These are phyloP conservation scores for Xylaria curta DNA, from an alignment of 495 filamentous ascomycete species.

Conservation along the genomic window DNA sequence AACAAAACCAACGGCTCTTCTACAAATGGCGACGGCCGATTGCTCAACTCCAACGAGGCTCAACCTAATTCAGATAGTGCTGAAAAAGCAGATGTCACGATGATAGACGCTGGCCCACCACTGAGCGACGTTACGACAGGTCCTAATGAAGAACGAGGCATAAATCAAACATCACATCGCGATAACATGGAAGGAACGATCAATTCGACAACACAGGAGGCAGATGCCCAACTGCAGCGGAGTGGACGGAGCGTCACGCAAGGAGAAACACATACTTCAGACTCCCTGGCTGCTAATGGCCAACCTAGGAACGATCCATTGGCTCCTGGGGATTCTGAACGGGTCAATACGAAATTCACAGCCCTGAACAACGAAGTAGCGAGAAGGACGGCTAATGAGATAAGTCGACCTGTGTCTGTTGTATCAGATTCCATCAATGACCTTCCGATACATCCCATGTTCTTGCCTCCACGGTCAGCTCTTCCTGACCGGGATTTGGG, in stretches of 20 bases:
- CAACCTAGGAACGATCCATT: constrained; percentile 36
- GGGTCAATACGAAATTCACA: constrained; percentile 52
- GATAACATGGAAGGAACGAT: constrained; percentile 10
- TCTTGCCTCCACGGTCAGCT: constrained; percentile 71
- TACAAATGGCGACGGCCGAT: constrained; percentile 22
- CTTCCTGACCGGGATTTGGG: constrained; percentile 80
- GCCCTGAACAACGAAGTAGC: constrained; percentile 26
- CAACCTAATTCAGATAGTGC: constrained; percentile 23
- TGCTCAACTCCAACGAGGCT: constrained; percentile 7
- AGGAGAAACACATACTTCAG: constrained; percentile 20
- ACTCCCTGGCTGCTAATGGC: constrained; percentile 7
- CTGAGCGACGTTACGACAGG: constrained; percentile 18
- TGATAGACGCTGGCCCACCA: constrained; percentile 33
- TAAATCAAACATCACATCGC: constrained; percentile 12
- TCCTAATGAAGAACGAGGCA: constrained; percentile 15
- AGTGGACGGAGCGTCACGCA: constrained; percentile 12
- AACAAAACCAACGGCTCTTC: constrained; percentile 18
- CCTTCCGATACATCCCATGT: constrained; percentile 79
- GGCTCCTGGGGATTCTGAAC: constrained; percentile 71
- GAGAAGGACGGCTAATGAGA: constrained; percentile 25
- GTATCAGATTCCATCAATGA: constrained; percentile 56
- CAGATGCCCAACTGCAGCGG: constrained; percentile 18
- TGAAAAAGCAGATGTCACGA: constrained; percentile 30
- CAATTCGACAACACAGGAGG: constrained; percentile 35
- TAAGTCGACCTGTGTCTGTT: constrained; percentile 49